Evolutionary conservation across 2,329 filamentous ascomycete species (phyloP), one percentile per base, ranked within the genome.

Genomic region (Botrytis fabae): DNA sequence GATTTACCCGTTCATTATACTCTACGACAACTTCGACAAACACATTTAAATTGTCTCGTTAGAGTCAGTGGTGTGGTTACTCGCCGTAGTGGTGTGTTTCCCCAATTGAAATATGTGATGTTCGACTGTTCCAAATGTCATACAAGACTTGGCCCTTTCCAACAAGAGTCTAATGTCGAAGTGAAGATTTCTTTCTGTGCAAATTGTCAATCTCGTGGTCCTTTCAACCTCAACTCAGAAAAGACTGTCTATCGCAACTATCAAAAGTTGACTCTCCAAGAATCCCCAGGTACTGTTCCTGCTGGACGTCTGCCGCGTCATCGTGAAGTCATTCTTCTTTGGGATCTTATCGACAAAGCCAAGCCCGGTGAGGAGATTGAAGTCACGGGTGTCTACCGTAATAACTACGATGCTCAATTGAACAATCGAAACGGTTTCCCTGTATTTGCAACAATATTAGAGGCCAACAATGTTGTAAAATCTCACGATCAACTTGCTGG

Each of bases 401-500:
- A 99, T 86, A 98, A 97, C 84, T 99, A 98, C 80, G 95, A 98
- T 81, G 95, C 96, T 5, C 94, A 97, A 78, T 88, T 99, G 71
- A 99, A 99, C 85, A 98, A 98, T 85, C 95, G 96, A 80, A 99
- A 98, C 80, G 96, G 96, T 7, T 98, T 99, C 84, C 96, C 96
- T 0, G 96, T 99, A 51, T 99, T 99, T 82, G 95, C 96, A 7
- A 99, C 96, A 0, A 96, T 99, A 74, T 88, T 99, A 7, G 96
- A 99, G 83, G 97, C 97, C 40, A 99, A 99, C 83, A 95, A 99
- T 78, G 90, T 98, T 8, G 91, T 98, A 83, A 99, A 99, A 83
- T 92, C 95, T 0, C 96, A 99, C 81, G 96, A 99, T 81, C 95
- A 99, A 83, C 91, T 99, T 74, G 96, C 96, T 79, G 96, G 96